Conservation (phyloP, 1,284 basidiomycete genomes). For the Irpex rosettiformis region DNA sequence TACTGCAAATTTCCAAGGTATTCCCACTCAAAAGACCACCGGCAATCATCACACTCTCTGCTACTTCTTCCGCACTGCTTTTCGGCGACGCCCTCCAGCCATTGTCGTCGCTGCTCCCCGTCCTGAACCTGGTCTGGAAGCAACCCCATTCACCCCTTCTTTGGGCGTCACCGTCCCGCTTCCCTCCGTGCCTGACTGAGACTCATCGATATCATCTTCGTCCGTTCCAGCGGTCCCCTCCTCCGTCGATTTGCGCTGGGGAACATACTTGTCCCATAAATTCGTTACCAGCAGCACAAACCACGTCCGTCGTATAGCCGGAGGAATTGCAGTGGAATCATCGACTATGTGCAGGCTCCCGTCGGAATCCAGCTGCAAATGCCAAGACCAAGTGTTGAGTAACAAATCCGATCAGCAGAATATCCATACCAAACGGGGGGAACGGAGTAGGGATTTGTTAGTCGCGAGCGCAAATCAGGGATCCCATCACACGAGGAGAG, state of each 20-base stretch:
- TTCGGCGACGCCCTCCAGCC: slow-evolving; percentile 59
- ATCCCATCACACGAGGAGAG: neutral
- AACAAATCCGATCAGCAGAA: slow-evolving; percentile 5
- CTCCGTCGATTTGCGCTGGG: slow-evolving; percentile 18
- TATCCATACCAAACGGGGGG: neutral
- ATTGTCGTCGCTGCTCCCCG: slow-evolving; percentile 36
- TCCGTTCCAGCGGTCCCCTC: slow-evolving; percentile 21
- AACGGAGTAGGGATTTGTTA: neutral
- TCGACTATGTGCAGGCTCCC: slow-evolving; percentile 56
- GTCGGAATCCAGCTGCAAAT: slow-evolving; percentile 32
- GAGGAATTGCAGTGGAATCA: slow-evolving; percentile 41
- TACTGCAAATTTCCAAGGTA: neutral
- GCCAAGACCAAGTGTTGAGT: slow-evolving; percentile 2
- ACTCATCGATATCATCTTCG: slow-evolving; percentile 24
- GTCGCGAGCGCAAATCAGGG: neutral
- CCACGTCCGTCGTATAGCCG: slow-evolving; percentile 51
- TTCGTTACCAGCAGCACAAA: slow-evolving; percentile 37
- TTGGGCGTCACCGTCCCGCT: slow-evolving; percentile 40
- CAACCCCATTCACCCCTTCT: slow-evolving; percentile 16
- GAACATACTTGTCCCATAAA: slow-evolving; percentile 30
- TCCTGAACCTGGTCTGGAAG: slow-evolving; percentile 10
- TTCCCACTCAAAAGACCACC: neutral
- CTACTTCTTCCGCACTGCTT: slow-evolving; percentile 42
- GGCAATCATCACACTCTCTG: neutral
- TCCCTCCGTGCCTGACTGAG: slow-evolving; percentile 32